Evolutionary conservation across 352 stramenopile species (phyloP).

Genomic region (Globisporangium recalcitrans): DNA sequence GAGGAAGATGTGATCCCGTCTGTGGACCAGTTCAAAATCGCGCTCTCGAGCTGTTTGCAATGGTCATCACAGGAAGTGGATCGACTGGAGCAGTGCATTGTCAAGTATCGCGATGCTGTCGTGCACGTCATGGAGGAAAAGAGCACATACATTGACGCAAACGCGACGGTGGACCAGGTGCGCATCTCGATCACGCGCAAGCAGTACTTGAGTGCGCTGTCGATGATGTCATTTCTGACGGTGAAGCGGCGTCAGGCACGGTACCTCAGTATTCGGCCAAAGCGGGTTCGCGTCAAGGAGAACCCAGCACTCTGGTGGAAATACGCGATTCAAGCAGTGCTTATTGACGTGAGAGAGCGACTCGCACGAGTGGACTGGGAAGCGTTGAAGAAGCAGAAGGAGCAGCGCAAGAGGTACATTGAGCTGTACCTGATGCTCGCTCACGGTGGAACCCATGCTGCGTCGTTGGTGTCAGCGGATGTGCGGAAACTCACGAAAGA

Average conservation of each 20-base stretch:
- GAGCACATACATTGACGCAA: slow-evolving; percentile 82
- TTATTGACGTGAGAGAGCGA: slow-evolving; percentile 68
- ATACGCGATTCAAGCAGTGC: slow-evolving; percentile 68
- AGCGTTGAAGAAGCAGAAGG: slow-evolving; percentile 28
- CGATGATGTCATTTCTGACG: slow-evolving; percentile 66
- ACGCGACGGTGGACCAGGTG: slow-evolving; percentile 70
- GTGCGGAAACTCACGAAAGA: slow-evolving; percentile 46
- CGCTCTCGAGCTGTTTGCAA: slow-evolving; percentile 71
- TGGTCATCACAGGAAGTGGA: slow-evolving; percentile 62
- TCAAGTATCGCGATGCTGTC: slow-evolving; percentile 72
- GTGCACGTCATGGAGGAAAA: slow-evolving; percentile 85
- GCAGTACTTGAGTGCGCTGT: slow-evolving; percentile 74
- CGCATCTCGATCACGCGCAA: slow-evolving; percentile 49
- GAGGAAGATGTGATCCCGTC: slow-evolving; percentile 75
- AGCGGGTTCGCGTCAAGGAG: slow-evolving; percentile 32
- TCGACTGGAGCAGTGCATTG: slow-evolving; percentile 49
- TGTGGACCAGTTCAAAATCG: slow-evolving; percentile 63
- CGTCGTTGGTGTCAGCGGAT: slow-evolving; percentile 35
- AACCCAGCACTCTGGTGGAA: slow-evolving; percentile 64
- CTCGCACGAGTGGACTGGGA: slow-evolving; percentile 71
- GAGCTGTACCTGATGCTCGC: slow-evolving; percentile 44
- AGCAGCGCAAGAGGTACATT: slow-evolving; percentile 46
- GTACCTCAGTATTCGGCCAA: slow-evolving; percentile 57
- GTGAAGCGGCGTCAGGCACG: slow-evolving; percentile 52
- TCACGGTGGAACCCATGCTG: slow-evolving; percentile 22